Percentiles rank a stretch among this genome's conserved stretches.
These are phyloP conservation scores for Daucus carota DNA, from an alignment of 129 eudicot species.

Conservation along the genomic window DNA sequence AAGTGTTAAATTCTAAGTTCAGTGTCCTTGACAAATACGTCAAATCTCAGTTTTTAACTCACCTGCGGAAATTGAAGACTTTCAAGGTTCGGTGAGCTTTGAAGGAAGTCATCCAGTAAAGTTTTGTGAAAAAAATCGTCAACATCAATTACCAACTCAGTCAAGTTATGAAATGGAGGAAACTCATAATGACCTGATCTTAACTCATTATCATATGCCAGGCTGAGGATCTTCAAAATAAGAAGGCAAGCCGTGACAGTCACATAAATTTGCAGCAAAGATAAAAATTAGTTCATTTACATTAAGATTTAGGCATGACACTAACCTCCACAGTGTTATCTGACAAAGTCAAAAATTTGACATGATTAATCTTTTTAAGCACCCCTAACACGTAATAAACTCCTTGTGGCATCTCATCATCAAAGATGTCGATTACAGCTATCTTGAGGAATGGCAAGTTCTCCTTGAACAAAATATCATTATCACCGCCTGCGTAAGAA, in stretches of 20 bases:
- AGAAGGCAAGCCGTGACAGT: background rate
- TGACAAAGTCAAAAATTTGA: background rate
- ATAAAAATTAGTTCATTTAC: background rate
- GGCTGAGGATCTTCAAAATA: slow-evolving; percentile 1
- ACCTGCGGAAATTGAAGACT: background rate
- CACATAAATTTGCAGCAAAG: background rate
- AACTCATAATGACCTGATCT: background rate
- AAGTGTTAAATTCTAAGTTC: too few species aligned
- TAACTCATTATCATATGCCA: background rate
- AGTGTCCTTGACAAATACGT: background rate
- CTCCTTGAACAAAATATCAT: background rate
- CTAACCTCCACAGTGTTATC: background rate
- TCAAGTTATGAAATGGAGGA: slow-evolving; percentile 7
- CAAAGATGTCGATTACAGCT: background rate
- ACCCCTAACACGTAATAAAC: background rate
- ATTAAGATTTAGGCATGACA: background rate
- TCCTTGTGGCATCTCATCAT: background rate
- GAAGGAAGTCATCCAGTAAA: background rate
- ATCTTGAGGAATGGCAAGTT: background rate
- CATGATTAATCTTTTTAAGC: background rate
- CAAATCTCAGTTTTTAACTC: background rate
- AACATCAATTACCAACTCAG: background rate
- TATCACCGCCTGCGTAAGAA: background rate
- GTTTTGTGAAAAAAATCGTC: background rate
- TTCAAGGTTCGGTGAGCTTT: background rate